Base-by-base conservation (phyloP, 78 protist genomes). In the Planoprotostelium fungivorum region DNA sequence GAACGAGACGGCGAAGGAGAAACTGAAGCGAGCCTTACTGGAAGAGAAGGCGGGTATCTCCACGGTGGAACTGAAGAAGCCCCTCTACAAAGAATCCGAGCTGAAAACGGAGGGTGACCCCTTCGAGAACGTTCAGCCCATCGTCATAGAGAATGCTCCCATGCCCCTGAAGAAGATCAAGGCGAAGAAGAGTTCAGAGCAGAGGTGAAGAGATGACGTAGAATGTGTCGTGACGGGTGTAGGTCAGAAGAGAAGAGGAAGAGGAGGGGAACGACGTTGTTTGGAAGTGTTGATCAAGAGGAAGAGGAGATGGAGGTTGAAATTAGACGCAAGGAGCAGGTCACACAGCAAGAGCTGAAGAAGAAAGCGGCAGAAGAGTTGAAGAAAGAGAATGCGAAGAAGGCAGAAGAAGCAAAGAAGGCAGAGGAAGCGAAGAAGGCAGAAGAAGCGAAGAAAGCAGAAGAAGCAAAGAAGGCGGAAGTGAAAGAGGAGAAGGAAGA, bases 361-460 rank as follows among this genome's bases (percentile, higher is more conserved):
- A 38, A 93, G 84, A 38, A 1, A 5, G 34, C 31, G 73, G 0
- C 36, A 51, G 34, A 86, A 38, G 9, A 88, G 87, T 35, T 38
- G 84, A 28, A 38, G 39, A 28, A 91, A 84, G 85, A 37, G 16
- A 37, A 34, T 0, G 73, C 29, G 34, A 5, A 88, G 28, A 83
- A 88, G 1, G 5, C 1, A 28, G 29, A 35, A 83, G 35, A 5
- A 31, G 84, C 1, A 25, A 88, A 0, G 34, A 34, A 37, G 1
- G 35, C 1, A 35, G 86, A 10, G 1, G 29, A 34, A 91, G 36
- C 31, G n/a, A 10, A 35, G 35, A 38, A 63, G 28, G 16, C 51
- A 89, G 37, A 31, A 91, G 89, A 16, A 34, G 36, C 38, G 85
- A 88, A 31, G 29, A 28, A 31, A 31, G 73, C 1, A 89, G n/a